Base-by-base conservation (phyloP, 139 green algal genomes). In the Tetradesmus lagerheimii region DNA sequence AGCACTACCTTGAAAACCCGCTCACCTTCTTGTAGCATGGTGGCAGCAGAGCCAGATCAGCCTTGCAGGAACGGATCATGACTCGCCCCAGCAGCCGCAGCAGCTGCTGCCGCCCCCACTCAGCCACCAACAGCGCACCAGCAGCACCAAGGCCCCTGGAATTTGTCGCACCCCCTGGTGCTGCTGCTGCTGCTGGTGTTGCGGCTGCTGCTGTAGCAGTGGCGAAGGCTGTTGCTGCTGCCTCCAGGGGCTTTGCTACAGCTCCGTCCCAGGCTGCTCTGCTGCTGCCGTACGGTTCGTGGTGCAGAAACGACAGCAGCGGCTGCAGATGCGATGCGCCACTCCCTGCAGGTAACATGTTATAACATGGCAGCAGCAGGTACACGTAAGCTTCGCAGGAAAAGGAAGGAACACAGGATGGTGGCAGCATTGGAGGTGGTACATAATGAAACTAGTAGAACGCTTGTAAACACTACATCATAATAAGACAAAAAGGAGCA, bases 301-400 rank as follows among this genome's bases (percentile, higher is more conserved):
- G 93, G 57, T 93, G 94, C 50, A 99, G 93, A 85, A 99, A 99
- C 14, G 91, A 89, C 38, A 99, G 95, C 89, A 99, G 94, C n/a
- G 98, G 97, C 81, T 98, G 88, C 27, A 91, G 88, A 35, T 91
- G 80, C 1, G 80, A 38, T 3, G 88, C 88, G 50, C 88, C 88
- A 38, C 43, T 89, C 35, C 80, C 80, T 88, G 64, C 12, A 88
- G 12, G 9, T 16, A n/a, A n/a, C n/a, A n/a, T n/a, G n/a, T n/a
- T n/a, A n/a, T n/a, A n/a, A n/a, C n/a, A n/a, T n/a, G n/a, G n/a
- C n/a, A n/a, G n/a, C n/a, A n/a, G n/a, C n/a, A n/a, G n/a, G n/a
- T n/a, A n/a, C n/a, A n/a, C n/a, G n/a, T n/a, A n/a, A n/a, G n/a
- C n/a, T n/a, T n/a, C n/a, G n/a, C n/a, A n/a, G n/a, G n/a, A n/a